Conservation (phyloP, 371 early-diverging fungal genomes). For the Chytridiales sp. region DNA sequence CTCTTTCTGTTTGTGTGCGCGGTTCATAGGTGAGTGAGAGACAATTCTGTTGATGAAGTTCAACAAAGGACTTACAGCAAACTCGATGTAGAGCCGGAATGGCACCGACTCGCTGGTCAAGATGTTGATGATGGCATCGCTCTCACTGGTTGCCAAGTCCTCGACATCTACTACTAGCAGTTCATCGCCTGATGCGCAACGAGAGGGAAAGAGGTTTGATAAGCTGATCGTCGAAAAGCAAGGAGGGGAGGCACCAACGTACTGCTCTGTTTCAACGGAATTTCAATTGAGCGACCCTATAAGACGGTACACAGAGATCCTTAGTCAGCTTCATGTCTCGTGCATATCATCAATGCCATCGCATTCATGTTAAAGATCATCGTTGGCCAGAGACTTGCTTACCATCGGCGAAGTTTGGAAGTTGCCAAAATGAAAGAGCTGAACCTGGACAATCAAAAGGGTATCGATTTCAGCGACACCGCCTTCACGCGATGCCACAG, state of each 20-base stretch:
- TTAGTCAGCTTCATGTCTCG: background rate
- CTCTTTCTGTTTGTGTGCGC: conserved; percentile 56
- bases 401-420: background rate
- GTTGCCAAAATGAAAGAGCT: background rate
- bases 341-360: background rate
- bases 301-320: background rate
- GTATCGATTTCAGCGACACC: background rate
- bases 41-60: background rate
- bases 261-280: conserved; percentile 8
- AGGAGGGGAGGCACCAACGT: conserved; percentile 14
- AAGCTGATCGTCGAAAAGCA: background rate
- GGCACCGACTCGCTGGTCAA: conserved; percentile 71
- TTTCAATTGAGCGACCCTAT: conserved; percentile 20
- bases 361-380: background rate
- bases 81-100: conserved; percentile 68
- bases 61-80: conserved; percentile 61
- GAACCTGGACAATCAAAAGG: background rate
- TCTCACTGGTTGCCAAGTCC: conserved; percentile 56
- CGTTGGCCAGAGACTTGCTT: background rate
- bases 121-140: conserved; percentile 74
- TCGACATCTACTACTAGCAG: conserved; percentile 60
- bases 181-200: background rate
- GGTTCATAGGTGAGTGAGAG: background rate
- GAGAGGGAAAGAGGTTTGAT: background rate
- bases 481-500: background rate